Percentiles rank a stretch among this genome's conserved stretches.
phyloP scores from a whole-genome alignment of 345 rosid genomes.

The Luvunga scandens region DNA sequence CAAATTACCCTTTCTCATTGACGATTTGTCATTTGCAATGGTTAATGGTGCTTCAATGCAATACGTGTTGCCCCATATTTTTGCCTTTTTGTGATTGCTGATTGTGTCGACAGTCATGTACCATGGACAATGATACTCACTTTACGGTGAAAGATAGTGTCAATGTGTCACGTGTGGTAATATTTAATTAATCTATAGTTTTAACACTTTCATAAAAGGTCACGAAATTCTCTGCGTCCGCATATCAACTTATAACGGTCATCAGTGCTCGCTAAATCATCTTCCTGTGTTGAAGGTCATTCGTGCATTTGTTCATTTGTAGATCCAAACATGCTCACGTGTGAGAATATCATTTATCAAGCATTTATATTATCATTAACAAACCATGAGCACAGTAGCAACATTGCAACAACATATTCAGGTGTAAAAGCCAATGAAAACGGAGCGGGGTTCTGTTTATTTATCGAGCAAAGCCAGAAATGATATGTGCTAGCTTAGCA shows the following conservation, averaged over 20 bases:
- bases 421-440: background rate
- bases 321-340: background rate
- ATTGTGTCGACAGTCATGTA: background rate
- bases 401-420: background rate
- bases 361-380: background rate
- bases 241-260: too few species aligned
- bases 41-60: background rate
- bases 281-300: too few species aligned
- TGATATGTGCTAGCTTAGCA: background rate
- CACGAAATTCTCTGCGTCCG: too few species aligned
- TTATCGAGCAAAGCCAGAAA: background rate
- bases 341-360: background rate
- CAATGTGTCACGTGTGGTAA: too few species aligned
- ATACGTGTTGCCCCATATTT: too few species aligned
- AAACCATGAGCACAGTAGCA: background rate
- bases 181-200: too few species aligned
- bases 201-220: too few species aligned
- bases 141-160: too few species aligned
- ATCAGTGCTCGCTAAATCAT: too few species aligned
- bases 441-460: background rate
- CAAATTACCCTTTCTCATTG: background rate
- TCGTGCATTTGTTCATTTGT: background rate
- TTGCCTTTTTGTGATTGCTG: background rate
- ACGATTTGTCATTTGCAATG: background rate
- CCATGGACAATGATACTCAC: too few species aligned